phyloP scores from a whole-genome alignment of 1,284 basidiomycete species.

The Trichosporon faecale region DNA sequence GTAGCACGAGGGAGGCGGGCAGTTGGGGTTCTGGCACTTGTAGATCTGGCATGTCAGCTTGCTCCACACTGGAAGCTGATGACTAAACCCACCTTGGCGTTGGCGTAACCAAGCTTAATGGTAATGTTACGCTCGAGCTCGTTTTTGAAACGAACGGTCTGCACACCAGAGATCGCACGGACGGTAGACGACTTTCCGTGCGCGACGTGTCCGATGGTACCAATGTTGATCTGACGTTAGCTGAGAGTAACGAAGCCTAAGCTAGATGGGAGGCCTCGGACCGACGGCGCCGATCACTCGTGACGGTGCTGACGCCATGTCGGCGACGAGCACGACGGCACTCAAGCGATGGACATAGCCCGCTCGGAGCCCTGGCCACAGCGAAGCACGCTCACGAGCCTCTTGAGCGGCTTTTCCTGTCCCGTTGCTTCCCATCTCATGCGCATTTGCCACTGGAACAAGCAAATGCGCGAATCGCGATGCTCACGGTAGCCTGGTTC shows the following conservation, averaged over 20 bases:
- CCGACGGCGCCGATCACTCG: background rate
- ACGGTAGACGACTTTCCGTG: slow-evolving; percentile 99
- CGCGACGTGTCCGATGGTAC: slow-evolving; percentile 94
- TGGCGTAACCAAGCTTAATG: slow-evolving; percentile 97
- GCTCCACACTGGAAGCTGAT: background rate
- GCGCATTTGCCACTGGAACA: background rate
- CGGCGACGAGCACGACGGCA: background rate
- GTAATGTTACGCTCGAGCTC: slow-evolving; percentile 98
- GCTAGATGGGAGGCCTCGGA: background rate
- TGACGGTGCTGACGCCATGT: background rate
- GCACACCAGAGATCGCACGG: slow-evolving; percentile 98
- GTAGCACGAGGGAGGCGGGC: slow-evolving; percentile 91
- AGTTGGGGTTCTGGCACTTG: slow-evolving; percentile 91
- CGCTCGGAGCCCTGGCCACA: background rate
- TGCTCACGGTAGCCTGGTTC: slow-evolving; percentile 74
- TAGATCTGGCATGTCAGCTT: slow-evolving; percentile 67
- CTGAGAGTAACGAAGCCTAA: background rate
- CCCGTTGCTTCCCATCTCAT: background rate
- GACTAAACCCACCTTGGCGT: slow-evolving; percentile 74
- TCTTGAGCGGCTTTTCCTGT: background rate
- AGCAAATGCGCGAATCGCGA: background rate
- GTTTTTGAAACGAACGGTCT: slow-evolving; percentile 99
- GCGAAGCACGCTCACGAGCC: background rate
- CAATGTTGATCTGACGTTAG: slow-evolving; percentile 53
- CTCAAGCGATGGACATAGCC: background rate